Conservation (phyloP, 805 yeast genomes). For the Ogataea populi-albae region DNA sequence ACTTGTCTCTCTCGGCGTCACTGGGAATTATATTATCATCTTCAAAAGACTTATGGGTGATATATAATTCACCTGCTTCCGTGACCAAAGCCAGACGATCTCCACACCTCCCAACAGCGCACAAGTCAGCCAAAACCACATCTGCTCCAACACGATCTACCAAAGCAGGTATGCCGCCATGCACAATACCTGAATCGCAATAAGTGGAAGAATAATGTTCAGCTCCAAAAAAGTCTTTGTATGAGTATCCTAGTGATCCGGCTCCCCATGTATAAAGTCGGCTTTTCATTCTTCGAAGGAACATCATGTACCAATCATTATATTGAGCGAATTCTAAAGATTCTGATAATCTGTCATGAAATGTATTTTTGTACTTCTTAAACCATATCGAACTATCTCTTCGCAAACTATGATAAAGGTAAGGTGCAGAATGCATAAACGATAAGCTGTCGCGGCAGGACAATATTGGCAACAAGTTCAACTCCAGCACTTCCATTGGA, state of each 20-base stretch:
- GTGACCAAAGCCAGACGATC: slow-evolving; percentile 12
- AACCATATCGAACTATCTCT: slow-evolving; percentile 6
- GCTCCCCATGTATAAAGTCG: slow-evolving; percentile 12
- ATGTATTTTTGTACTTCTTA: slow-evolving; percentile 5
- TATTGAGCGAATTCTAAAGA: background rate
- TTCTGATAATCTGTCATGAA: slow-evolving; percentile 7
- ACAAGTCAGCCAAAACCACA: slow-evolving; percentile 10
- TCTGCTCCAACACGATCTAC: slow-evolving; percentile 6
- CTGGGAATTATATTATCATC: slow-evolving; percentile 1
- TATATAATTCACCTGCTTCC: slow-evolving; percentile 13
- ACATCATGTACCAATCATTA: slow-evolving; percentile 8
- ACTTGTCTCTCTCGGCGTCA: background rate
- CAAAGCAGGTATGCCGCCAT: slow-evolving; percentile 10
- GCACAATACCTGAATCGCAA: slow-evolving; percentile 9
- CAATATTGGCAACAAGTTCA: slow-evolving; percentile 4
- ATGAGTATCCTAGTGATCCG: slow-evolving; percentile 23
- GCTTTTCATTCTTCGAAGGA: slow-evolving; percentile 3
- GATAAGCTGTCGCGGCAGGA: slow-evolving; percentile 1
- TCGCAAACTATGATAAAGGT: slow-evolving; percentile 4
- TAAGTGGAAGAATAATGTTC: slow-evolving; percentile 6
- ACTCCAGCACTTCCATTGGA: slow-evolving; percentile 5
- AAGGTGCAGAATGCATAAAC: slow-evolving; percentile 2
- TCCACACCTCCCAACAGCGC: slow-evolving; percentile 11
- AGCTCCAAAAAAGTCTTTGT: slow-evolving; percentile 4
- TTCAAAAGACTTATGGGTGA: slow-evolving; percentile 7